A percentile compares a stretch with the other conserved stretches of the same genome.
Evolutionary conservation across 2,329 filamentous ascomycete genomes (phyloP).

Genomic region (Fusarium chuoi): DNA sequence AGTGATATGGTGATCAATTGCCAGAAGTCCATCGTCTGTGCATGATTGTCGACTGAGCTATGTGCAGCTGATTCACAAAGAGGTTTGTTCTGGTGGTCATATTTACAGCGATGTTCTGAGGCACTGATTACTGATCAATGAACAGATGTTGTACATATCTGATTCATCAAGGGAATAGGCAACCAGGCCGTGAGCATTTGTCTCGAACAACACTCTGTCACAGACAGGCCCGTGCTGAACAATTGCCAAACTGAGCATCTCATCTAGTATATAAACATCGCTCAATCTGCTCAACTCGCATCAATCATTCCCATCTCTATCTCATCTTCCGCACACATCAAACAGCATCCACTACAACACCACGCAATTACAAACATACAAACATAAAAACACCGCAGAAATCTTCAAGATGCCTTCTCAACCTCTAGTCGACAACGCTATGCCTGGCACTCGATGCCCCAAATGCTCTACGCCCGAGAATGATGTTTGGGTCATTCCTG

Average conservation of each 20-base stretch:
- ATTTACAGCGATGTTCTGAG: background rate
- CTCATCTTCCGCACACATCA: background rate
- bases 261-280: background rate
- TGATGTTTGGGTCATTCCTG: background rate
- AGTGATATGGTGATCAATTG: rapidly evolving
- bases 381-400: rapidly evolving
- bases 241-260: rapidly evolving
- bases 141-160: background rate
- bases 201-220: rapidly evolving
- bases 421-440: background rate
- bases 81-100: background rate
- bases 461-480: background rate
- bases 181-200: no score
- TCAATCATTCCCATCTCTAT: background rate
- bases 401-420: background rate
- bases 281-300: background rate
- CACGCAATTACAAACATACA: rapidly evolving
- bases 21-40: rapidly evolving
- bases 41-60: rapidly evolving
- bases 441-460: background rate
- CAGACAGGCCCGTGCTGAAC: rapidly evolving
- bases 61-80: rapidly evolving
- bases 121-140: rapidly evolving
- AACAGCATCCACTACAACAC: background rate
- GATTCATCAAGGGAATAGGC: background rate